phyloP scores from a whole-genome alignment of 345 rosid genomes.

The Hirschfeldia incana region DNA sequence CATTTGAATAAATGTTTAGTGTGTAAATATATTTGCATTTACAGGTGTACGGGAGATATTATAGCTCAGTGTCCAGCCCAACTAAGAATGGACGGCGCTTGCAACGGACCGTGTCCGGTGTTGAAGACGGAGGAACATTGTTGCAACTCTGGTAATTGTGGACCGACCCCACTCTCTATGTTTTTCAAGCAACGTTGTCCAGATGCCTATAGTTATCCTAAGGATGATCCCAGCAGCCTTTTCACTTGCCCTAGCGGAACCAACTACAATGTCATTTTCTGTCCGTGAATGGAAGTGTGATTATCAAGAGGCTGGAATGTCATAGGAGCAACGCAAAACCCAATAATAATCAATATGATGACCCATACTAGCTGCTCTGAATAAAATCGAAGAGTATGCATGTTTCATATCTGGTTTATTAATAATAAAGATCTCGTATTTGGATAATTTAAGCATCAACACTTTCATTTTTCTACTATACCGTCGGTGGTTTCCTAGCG shows the following conservation, averaged over 20 bases:
- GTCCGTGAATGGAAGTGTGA: slow-evolving; percentile 17
- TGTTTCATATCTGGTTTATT: slow-evolving; percentile 6
- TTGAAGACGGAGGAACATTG: slow-evolving; percentile 49
- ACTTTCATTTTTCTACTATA: neutral
- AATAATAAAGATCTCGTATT: neutral
- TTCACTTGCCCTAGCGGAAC: slow-evolving; percentile 33
- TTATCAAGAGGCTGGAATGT: neutral
- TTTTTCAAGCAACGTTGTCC: slow-evolving; percentile 57
- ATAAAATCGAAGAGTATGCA: slow-evolving; percentile 7
- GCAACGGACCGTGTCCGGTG: slow-evolving; percentile 47
- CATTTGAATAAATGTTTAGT: neutral
- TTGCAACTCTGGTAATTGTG: slow-evolving; percentile 47
- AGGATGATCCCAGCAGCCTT: slow-evolving; percentile 46
- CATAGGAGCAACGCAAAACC: neutral
- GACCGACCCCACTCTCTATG: slow-evolving; percentile 46
- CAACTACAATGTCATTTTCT: slow-evolving; percentile 38
- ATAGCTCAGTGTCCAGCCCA: slow-evolving; percentile 43
- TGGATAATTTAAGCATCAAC: neutral
- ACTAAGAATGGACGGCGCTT: slow-evolving; percentile 45
- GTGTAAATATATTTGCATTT: neutral
- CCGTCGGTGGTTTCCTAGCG: neutral
- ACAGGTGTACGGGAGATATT: slow-evolving; percentile 28
- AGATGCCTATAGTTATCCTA: slow-evolving; percentile 58
- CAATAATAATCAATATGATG: slow-evolving; percentile 1
- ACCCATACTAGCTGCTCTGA: slow-evolving; percentile 1